phyloP scores from a whole-genome alignment of 345 rosid genomes.

The Carallia brachiata region DNA sequence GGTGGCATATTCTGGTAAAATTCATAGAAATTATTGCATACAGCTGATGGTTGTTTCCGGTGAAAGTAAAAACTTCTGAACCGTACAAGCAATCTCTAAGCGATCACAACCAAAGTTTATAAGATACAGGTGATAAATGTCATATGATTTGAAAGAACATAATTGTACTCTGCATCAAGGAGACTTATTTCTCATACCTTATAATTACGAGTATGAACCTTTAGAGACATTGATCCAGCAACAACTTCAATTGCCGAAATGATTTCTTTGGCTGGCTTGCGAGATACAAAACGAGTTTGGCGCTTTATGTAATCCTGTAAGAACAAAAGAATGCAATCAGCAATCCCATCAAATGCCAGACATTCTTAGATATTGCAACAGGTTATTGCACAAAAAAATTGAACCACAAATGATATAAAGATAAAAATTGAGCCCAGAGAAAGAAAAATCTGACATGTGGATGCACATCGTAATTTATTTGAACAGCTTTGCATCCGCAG shows the following conservation, averaged over 20 bases:
- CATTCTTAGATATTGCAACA: slow-evolving; percentile 1
- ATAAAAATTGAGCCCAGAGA: neutral
- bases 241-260: slow-evolving; percentile 64
- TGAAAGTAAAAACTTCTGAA: no score
- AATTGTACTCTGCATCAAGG: neutral
- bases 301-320: slow-evolving; percentile 69
- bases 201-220: slow-evolving; percentile 66
- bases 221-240: slow-evolving; percentile 61
- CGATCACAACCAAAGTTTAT: no score
- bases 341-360: neutral
- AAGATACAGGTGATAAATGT: neutral
- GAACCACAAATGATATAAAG: neutral
- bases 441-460: neutral
- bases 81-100: no score
- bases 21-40: neutral
- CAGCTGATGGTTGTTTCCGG: neutral
- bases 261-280: slow-evolving; percentile 61
- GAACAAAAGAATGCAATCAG: slow-evolving; percentile 1
- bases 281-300: slow-evolving; percentile 88
- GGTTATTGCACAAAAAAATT: slow-evolving; percentile 12
- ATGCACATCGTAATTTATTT: no score
- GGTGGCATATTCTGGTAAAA: neutral
- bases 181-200: slow-evolving; percentile 49
- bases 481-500: neutral
- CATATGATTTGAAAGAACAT: neutral